Conservation (phyloP, 495 filamentous ascomycete genomes). For the Aspergillus sclerotiicarbonarius region DNA sequence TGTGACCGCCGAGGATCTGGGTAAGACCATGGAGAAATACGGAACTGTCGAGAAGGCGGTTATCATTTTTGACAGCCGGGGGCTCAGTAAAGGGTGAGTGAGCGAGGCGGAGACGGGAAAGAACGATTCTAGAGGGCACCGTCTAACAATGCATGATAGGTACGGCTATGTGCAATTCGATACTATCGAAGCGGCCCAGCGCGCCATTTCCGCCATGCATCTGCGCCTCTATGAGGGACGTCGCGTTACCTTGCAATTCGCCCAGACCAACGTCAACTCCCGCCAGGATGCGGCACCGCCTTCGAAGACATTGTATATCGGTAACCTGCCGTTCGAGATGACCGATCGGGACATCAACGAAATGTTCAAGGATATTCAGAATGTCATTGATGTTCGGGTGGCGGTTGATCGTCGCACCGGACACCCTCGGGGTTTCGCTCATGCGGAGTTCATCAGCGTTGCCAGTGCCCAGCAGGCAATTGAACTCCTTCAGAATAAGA, state of each 20-base stretch:
- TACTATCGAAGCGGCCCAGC: conserved; percentile 49
- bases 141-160: conserved; percentile 40
- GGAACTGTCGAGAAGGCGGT: conserved; percentile 55
- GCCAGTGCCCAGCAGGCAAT: conserved; percentile 57
- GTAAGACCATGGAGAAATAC: conserved; percentile 62
- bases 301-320: conserved; percentile 74
- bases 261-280: conserved; percentile 35
- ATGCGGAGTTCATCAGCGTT: conserved; percentile 77
- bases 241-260: conserved; percentile 58
- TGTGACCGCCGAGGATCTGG: conserved; percentile 67
- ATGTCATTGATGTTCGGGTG: conserved; percentile 79
- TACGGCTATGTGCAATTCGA: conserved; percentile 77
- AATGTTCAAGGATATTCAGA: conserved; percentile 69
- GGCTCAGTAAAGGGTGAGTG: conserved; percentile 84
- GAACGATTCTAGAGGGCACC: not conserved
- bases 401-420: conserved; percentile 88
- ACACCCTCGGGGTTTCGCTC: conserved; percentile 83
- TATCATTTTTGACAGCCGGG: conserved; percentile 67
- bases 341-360: conserved; percentile 83
- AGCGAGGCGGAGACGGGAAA: not conserved
- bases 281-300: conserved; percentile 32
- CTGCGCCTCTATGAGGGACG: conserved; percentile 77
- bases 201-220: conserved; percentile 65
- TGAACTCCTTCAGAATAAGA: conserved; percentile 53
- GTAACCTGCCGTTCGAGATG: conserved; percentile 87